Evolutionary conservation across 768 basidiomycete species (phyloP), one percentile per base, ranked within the genome.

Genomic region (Lactarius evosmus): DNA sequence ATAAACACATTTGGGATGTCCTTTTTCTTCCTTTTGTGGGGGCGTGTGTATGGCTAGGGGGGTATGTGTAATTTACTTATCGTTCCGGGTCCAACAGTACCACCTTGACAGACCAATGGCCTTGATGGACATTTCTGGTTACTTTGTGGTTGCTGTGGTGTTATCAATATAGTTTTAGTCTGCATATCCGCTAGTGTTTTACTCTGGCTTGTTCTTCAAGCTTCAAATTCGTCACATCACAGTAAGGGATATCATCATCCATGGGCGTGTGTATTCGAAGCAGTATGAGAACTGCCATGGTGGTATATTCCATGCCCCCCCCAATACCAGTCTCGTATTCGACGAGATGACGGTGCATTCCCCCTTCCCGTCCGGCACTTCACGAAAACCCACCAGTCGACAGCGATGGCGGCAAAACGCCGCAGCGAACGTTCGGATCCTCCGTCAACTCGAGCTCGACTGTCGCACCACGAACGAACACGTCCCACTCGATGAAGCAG

Each of bases 401-500:
- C 40, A 86, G 75, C 17, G 85, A 86, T 2, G 85, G 85, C 0
- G 85, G 85, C 40, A 86, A 70, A 1, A 83, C 81, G 38, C 85
- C 85, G 70, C 85, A 87, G 1, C 78, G 75, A 7, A 82, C 77
- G 33, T 74, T 78, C 63, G 83, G 81, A 69, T 85, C 78, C 61
- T 79, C 76, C 5, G 83, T 83, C 61, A 87, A 70, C 51, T 83
- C 79, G 34, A 87, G 72, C 70, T 84, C 84, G 36, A 87, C 77
- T 29, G 79, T 72, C 1, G 83, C 78, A 7, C 84, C 84, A 4
- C 70, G 74, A 27, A 75, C 75, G 67, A 86, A 87, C n/a, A 82
- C 80, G 56, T 85, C 83, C 85, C 84, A 87, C 33, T 86, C 85
- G 55, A 87, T 73, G 69, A 80, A 87, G 62, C 86, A 87, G 69